Evolutionary conservation across 164 flowering plant genomes (phyloP).

Genomic region (Berberis thunbergii): DNA sequence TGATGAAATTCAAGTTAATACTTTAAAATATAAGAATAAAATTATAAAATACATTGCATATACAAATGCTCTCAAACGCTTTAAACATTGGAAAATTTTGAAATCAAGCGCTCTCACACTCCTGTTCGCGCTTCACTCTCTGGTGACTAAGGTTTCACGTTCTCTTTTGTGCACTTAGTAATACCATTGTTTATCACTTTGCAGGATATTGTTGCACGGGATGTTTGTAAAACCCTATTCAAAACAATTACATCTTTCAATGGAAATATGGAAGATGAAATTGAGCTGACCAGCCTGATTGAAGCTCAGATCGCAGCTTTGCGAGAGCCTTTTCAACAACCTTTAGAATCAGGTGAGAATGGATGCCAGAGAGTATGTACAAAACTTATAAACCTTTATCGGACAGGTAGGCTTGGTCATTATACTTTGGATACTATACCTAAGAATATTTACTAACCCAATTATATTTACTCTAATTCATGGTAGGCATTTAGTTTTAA

Average conservation of each 20-base stretch:
- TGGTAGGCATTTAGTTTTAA: too few species aligned
- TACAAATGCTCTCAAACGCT: too few species aligned
- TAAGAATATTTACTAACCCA: conserved; percentile 3
- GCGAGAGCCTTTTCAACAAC: conserved; percentile 34
- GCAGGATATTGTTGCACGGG: conserved; percentile 54
- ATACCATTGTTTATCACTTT: not conserved
- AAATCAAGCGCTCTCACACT: too few species aligned
- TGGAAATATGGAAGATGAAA: conserved; percentile 39
- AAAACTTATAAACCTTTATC: conserved; percentile 56
- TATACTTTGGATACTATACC: conserved; percentile 47
- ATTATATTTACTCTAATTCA: not conserved
- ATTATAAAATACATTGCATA: too few species aligned
- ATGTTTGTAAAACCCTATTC: conserved; percentile 45
- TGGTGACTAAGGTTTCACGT: not conserved
- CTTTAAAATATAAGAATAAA: too few species aligned
- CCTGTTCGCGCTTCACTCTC: too few species aligned
- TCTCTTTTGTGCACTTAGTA: not conserved
- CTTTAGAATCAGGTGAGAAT: conserved; percentile 22
- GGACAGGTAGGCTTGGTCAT: conserved; percentile 74
- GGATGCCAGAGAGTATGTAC: conserved; percentile 26
- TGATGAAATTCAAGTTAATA: too few species aligned
- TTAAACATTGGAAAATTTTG: too few species aligned
- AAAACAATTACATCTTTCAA: conserved; percentile 41
- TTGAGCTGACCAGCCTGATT: conserved; percentile 34
- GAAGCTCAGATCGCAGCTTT: conserved; percentile 29